Evolutionary conservation across 176 grass and related monocot species (phyloP), one percentile per base, ranked within the genome.

Genomic region (Phoenix roebelenii): DNA sequence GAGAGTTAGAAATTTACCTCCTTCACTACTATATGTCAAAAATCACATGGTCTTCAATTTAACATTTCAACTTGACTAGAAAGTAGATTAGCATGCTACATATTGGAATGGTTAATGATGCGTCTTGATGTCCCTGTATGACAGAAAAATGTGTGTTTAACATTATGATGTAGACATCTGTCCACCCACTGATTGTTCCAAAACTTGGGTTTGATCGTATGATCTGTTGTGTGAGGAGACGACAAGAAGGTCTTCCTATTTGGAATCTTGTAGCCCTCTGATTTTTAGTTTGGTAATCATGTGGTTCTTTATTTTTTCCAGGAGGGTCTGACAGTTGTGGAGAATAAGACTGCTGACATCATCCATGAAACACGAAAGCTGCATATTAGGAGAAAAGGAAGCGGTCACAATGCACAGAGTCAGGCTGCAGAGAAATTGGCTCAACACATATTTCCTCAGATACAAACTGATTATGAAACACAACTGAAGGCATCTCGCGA

Each of bases 401-500:
- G 25, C 15, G 23, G 15, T 76, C 10, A 7, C 49, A 83, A 75
- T 76, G 60, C 61, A 5, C 71, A 76, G 15, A 52, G 39, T 64
- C 54, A 35, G 48, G 16, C 61, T 25, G 26, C 44, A 20, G 50
- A 81, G 32, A 19, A 66, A 60, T 25, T 71, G 19, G 57, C 5
- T 28, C 58, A 57, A 24, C 18, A 61, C 48, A 75, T 66, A 77
- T 53, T 72, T 23, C 82, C 72, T 29, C 77, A 66, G 25, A 76
- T 55, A 58, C 32, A 64, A 52, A 26, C 55, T 32, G 61, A 39
- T 3, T 16, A 63, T 29, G 91, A 95, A 4, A 79, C 80, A 1
- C 86, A 90, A 68, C 73, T 90, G 75, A 95, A 87, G 65, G 86
- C 74, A 67, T 95, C 91, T 61, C 86, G 86, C 75, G 86, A 95